phyloP scores from a whole-genome alignment of 1,139 yeast species.

The Suhomyces guaymorum region DNA sequence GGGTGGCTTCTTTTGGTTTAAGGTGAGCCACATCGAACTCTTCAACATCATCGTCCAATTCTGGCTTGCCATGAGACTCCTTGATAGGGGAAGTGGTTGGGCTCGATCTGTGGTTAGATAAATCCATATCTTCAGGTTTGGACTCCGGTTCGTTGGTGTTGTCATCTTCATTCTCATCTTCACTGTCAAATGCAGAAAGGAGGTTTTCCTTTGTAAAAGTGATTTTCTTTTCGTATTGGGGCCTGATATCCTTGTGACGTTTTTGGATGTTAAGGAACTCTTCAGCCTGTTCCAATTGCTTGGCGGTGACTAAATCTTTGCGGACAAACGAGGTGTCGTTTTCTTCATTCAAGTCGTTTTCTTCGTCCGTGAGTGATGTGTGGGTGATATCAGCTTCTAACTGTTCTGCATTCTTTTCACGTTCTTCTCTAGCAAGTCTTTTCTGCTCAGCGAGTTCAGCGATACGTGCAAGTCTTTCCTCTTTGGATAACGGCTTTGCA shows the following conservation, averaged over 20 bases:
- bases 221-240: slow-evolving; percentile 32
- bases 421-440: slow-evolving; percentile 23
- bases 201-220: slow-evolving; percentile 36
- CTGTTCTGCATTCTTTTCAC: slow-evolving; percentile 22
- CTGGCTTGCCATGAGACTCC: too few relatives aligned
- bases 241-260: slow-evolving; percentile 34
- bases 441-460: slow-evolving; percentile 26
- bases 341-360: slow-evolving; percentile 33
- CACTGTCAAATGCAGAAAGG: slow-evolving; percentile 36
- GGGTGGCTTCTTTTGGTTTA: slow-evolving; percentile 7
- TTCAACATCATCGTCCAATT: slow-evolving; percentile 13
- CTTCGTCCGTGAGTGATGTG: slow-evolving; percentile 45
- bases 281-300: slow-evolving; percentile 37
- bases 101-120: slow-evolving; percentile 20
- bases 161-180: slow-evolving; percentile 24
- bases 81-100: slow-evolving; percentile 42
- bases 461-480: slow-evolving; percentile 26
- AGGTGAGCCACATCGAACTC: slow-evolving; percentile 21
- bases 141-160: too few relatives aligned
- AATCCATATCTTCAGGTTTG: slow-evolving; percentile 12
- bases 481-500: slow-evolving; percentile 16
- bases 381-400: slow-evolving; percentile 38
- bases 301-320: slow-evolving; percentile 21
- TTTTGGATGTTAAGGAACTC: slow-evolving; percentile 40
- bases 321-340: slow-evolving; percentile 20